These are phyloP conservation scores for Aspergillus diversus DNA, from an alignment of 495 filamentous ascomycete genomes.

Conservation along the genomic window DNA sequence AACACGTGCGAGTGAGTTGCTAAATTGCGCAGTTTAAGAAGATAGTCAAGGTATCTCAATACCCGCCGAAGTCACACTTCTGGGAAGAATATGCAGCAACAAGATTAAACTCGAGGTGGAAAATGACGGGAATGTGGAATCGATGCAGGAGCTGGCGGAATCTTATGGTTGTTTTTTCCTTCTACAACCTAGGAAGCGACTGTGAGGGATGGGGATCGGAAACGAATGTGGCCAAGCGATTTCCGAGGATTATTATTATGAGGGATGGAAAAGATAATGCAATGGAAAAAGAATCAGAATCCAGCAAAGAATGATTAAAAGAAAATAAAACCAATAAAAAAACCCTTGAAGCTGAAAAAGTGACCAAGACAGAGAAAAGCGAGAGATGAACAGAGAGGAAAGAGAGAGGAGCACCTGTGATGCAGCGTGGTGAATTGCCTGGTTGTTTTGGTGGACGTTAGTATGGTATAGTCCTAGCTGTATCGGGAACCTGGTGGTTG, in stretches of 20 bases:
- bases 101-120: background rate
- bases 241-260: slow-evolving; percentile 16
- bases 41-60: background rate
- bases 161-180: slow-evolving; percentile 4
- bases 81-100: background rate
- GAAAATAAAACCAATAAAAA: slow-evolving; percentile 17
- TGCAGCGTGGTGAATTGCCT: slow-evolving; percentile 14
- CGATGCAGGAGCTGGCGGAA: background rate
- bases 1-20: background rate
- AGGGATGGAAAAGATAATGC: slow-evolving; percentile 5
- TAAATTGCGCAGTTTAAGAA: background rate
- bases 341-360: slow-evolving; percentile 9
- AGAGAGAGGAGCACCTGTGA: slow-evolving; percentile 15
- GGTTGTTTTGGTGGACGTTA: slow-evolving; percentile 17
- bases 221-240: slow-evolving; percentile 18
- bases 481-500: slow-evolving; percentile 7
- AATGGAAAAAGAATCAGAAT: slow-evolving; percentile 4
- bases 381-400: slow-evolving; percentile 11
- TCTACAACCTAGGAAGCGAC: slow-evolving; percentile 16
- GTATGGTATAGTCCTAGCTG: slow-evolving; percentile 1
- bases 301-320: slow-evolving; percentile 8
- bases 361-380: slow-evolving; percentile 13
- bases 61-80: background rate
- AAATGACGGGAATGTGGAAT: slow-evolving; percentile 6
- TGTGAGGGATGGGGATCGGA: slow-evolving; percentile 14